These are phyloP conservation scores for Haplosporangium gracile DNA, from an alignment of 192 early-diverging fungal genomes.

Conservation along the genomic window DNA sequence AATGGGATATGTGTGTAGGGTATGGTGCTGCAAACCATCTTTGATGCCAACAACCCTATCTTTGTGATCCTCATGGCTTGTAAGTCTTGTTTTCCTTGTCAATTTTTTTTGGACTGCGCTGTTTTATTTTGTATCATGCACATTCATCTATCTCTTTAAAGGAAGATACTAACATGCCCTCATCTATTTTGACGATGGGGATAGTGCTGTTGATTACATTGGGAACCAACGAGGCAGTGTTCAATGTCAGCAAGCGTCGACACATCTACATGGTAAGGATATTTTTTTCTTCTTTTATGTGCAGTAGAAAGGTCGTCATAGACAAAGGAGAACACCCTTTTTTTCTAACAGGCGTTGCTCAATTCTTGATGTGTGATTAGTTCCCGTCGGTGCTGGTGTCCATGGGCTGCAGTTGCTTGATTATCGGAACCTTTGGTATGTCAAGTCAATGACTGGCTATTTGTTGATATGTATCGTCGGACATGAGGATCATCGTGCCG, in stretches of 20 bases:
- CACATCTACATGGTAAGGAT: slow-evolving; percentile 79
- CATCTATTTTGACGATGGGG: background rate
- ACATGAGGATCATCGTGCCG: background rate
- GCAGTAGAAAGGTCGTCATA: background rate
- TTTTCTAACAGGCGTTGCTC: background rate
- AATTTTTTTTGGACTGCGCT: background rate
- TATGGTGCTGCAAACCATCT: slow-evolving; percentile 75
- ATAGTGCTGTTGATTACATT: slow-evolving; percentile 70
- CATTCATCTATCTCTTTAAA: background rate
- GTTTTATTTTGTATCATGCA: background rate
- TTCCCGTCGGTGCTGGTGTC: slow-evolving; percentile 63
- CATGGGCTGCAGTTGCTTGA: slow-evolving; percentile 62
- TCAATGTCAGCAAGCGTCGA: slow-evolving; percentile 76
- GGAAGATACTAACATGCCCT: background rate
- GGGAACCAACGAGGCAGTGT: slow-evolving; percentile 77
- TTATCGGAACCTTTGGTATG: slow-evolving; percentile 69
- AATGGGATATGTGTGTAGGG: slow-evolving; percentile 55
- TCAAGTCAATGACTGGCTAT: background rate
- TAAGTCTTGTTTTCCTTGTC: slow-evolving; percentile 31
- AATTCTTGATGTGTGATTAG: slow-evolving; percentile 32
- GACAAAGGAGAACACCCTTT: background rate
- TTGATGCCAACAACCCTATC: slow-evolving; percentile 69
- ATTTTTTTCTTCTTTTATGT: slow-evolving; percentile 7
- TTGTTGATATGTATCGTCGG: too few relatives aligned
- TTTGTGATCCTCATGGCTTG: slow-evolving; percentile 72